These are phyloP conservation scores for Acanthamoeba royreba DNA, from an alignment of 208 protist genomes.

Conservation along the genomic window DNA sequence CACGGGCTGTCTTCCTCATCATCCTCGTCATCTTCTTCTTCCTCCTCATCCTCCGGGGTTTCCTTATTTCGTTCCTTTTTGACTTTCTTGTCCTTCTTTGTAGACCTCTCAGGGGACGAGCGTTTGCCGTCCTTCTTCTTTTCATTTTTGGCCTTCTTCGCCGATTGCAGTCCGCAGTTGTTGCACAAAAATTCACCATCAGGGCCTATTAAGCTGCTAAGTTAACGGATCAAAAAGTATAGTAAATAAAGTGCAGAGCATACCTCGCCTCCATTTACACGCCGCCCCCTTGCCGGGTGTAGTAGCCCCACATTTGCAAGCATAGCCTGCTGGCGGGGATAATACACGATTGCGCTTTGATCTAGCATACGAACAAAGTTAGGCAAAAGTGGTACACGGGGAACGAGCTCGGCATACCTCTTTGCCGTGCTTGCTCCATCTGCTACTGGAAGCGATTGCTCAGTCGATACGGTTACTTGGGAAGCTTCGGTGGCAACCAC, in stretches of 20 bases:
- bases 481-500: background rate
- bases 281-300: background rate
- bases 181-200: slow-evolving; percentile 26
- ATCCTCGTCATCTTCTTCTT: background rate
- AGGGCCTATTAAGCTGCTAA: too few species aligned
- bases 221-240: too few species aligned
- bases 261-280: slow-evolving; percentile 9
- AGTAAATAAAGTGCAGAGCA: too few species aligned
- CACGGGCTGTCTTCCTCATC: slow-evolving; percentile 8
- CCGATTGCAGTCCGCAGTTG: background rate
- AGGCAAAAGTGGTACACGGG: background rate
- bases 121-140: background rate
- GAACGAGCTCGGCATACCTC: background rate
- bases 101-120: background rate
- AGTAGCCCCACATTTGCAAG: background rate
- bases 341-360: background rate
- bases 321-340: background rate
- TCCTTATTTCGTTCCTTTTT: background rate
- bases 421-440: background rate
- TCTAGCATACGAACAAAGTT: background rate
- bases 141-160: background rate
- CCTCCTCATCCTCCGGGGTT: background rate
- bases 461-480: background rate
- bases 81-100: background rate
- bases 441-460: background rate